Evolutionary conservation across 179 eudicot genomes (phyloP), one percentile per base, ranked within the genome.

Genomic region (Gypsophila paniculata): DNA sequence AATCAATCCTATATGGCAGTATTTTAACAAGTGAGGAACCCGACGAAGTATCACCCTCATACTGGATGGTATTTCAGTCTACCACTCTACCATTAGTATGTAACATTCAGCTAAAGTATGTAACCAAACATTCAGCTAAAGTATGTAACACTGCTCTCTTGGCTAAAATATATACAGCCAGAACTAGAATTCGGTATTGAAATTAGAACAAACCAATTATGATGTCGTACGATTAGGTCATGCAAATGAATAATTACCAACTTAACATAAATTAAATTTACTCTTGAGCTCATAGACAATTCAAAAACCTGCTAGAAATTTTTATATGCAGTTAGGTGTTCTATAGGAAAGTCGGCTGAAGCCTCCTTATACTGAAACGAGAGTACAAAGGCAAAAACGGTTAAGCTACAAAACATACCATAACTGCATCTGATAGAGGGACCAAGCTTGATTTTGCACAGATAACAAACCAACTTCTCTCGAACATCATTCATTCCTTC

Each of bases 401-500:
- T 63, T 60, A 81, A 76, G 76, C 77, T 70, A 29, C 85, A 75
- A 71, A 70, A 84, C 96, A 83, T 94, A 94, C 99, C 99, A 72
- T 92, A 85, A 53, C 96, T 94, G 90, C 99, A 94, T 59, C 97
- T 90, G 53, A 94, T 83, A 85, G 93, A 90, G 51, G 88, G 84
- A 68, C 99, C 99, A 52, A 70, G 79, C 85, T 83, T 94, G 84
- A 84, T 82, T 87, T 90, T 94, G 94, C 99, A 94, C 77, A 94
- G 52, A 79, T 83, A 78, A 85, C 99, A 94, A 46, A 87, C 77
- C 69, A 90, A 75, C 82, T 88, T 94, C 72, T 74, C 81, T 76
- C 97, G 82, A n/a, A 88, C 84, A 72, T 90, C 97, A 81, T 86
- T 85, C 48, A 87, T 80, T 69, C 83, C 89, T 57, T 86, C 91